Evolutionary conservation across 2,329 filamentous ascomycete genomes (phyloP).

Genomic region (Fusarium proliferatum): DNA sequence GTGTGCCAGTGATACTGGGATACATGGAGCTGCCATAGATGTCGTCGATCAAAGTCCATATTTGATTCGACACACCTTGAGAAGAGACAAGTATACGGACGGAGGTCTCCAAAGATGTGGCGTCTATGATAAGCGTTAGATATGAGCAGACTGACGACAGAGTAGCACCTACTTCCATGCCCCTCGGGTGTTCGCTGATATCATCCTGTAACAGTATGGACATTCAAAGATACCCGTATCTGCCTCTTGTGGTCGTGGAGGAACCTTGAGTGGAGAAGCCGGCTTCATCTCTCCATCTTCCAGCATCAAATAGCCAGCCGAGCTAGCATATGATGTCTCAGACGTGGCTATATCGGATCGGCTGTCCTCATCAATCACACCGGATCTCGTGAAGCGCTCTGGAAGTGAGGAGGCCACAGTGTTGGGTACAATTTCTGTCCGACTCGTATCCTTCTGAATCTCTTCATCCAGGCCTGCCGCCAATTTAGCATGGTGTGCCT

Average conservation of each 20-base stretch:
- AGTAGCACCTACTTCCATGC: constrained; percentile 47
- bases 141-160: accelerated
- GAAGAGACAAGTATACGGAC: constrained; percentile 52
- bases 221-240: constrained; percentile 50
- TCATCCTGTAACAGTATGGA: constrained; percentile 53
- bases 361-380: constrained; percentile 31
- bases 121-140: constrained; percentile 18
- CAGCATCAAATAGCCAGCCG: constrained; percentile 4
- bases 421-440: constrained; percentile 2
- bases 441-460: constrained; percentile 5
- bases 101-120: constrained; percentile 53
- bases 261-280: constrained; percentile 23
- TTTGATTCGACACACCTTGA: constrained; percentile 41
- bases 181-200: constrained; percentile 39
- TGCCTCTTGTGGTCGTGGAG: constrained; percentile 34
- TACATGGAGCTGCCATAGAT: constrained; percentile 43
- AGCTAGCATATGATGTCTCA: constrained; percentile 48
- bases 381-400: constrained; percentile 1
- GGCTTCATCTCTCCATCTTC: neutral
- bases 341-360: constrained; percentile 39
- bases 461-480: neutral
- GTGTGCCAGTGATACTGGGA: constrained; percentile 39
- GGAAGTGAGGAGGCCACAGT: constrained; percentile 44
- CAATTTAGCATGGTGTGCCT: constrained; percentile 50
- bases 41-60: constrained; percentile 30